A percentile compares a stretch with the other conserved stretches of the same genome.
Conservation (phyloP, 768 basidiomycete genomes). For the Boletellus ananiceps region DNA sequence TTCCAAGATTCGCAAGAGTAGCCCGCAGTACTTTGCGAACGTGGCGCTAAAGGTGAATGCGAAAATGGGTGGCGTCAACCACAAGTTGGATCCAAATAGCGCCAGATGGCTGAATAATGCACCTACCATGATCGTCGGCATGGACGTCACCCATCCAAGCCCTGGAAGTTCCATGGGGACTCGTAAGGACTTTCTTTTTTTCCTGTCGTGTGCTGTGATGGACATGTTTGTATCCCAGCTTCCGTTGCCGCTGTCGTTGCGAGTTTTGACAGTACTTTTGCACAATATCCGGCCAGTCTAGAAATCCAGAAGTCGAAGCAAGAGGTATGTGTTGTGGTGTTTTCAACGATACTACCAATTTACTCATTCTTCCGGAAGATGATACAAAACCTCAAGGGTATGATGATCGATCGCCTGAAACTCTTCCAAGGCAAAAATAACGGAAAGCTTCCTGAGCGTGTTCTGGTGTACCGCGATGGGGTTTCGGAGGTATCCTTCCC, state of each 20-base stretch:
- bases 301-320: conserved; percentile 56
- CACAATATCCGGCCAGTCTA: conserved; percentile 48
- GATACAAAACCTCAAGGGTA: conserved; percentile 43
- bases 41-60: conserved; percentile 54
- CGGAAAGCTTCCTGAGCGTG: conserved; percentile 38
- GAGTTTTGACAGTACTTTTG: conserved; percentile 40
- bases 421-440: conserved; percentile 36
- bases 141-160: conserved; percentile 76
- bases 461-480: conserved; percentile 66
- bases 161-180: conserved; percentile 59
- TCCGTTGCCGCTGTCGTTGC: conserved; percentile 55
- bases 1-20: conserved; percentile 64
- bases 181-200: conserved; percentile 19
- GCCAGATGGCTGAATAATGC: conserved; percentile 34
- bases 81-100: conserved; percentile 38
- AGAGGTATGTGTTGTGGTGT: conserved; percentile 43
- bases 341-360: not conserved
- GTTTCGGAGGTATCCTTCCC: conserved; percentile 61
- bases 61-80: conserved; percentile 53
- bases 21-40: conserved; percentile 49
- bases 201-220: not conserved
- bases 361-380: conserved; percentile 30
- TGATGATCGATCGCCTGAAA: conserved; percentile 46
- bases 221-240: conserved; percentile 19
- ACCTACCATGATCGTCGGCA: conserved; percentile 52